Base-by-base conservation (phyloP, 768 basidiomycete species). In the Kwoniella heveanensis region DNA sequence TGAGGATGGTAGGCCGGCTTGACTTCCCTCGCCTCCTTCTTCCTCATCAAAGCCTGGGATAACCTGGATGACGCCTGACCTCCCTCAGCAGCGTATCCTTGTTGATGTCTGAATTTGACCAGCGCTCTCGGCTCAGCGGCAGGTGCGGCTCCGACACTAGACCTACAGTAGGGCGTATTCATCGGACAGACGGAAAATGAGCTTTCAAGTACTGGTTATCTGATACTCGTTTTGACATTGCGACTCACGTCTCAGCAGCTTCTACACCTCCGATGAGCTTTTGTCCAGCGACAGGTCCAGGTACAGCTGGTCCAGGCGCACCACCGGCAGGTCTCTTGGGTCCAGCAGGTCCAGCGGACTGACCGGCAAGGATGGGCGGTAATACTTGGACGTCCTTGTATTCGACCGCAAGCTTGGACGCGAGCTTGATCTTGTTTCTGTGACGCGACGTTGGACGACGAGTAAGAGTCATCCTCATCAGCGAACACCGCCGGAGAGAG, bases 1-100 rank as follows among this genome's bases (percentile, higher is more conserved):
- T 88, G 90, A 6, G 96, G 86, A 72, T 99, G 96, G 76, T 92
- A 98, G 13, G 89, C 90, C 7, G 96, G 96, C 79, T 97, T 96
- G 75, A 97, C 86, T 8, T 90, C 92, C 32, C 93, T 86, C 2
- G 89, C 90, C 30, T 93, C 93, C 82, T 97, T 97, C 82, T 95
- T 92, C 19, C 92, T 85, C 55, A 88, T 87, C 54, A 99, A 87
- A 0, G 93, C 92, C 72, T 92, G 88, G n/a, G 92, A 90, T 54
- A 99, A 86, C 78, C 69, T 65, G 1, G 77, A 79, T 37, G 76
- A 76, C 1, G 81, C 74, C 8, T 80, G 79, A 29, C 80, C 79
- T 55, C 79, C 79, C 57, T 79, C 68, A 1, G 81, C 80, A 13
- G 78, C 79, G 55, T 74, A 78, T 22, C 77, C 78, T 59, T 77